Conservation (phyloP, 2,329 filamentous ascomycete species). For the Claviceps paspali region DNA sequence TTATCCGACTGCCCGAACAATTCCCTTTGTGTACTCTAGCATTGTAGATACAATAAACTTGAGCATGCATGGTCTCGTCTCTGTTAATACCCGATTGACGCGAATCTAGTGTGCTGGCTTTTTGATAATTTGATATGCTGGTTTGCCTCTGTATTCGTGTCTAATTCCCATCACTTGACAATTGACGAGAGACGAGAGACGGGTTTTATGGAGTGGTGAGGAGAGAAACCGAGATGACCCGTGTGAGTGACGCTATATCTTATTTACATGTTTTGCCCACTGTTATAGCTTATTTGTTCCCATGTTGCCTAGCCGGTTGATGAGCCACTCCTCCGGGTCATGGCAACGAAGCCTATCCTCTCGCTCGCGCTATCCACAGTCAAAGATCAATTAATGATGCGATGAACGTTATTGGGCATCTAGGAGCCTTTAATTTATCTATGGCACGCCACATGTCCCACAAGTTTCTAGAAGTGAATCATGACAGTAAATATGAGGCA, state of each 20-base stretch:
- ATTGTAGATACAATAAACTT: conserved; percentile 47
- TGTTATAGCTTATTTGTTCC: too few species aligned
- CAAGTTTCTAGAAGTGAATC: neutral
- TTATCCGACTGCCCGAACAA: conserved; percentile 20
- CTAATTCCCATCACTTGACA: too few species aligned
- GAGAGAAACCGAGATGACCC: neutral
- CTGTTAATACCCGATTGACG: conserved; percentile 16
- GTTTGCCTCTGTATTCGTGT: neutral
- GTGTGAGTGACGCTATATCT: neutral
- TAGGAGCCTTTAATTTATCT: neutral
- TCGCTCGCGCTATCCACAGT: neutral
- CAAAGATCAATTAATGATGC: too few species aligned
- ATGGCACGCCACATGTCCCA: conserved; percentile 4
- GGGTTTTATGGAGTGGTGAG: too few species aligned
- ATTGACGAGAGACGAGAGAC: too few species aligned
- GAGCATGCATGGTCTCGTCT: conserved; percentile 16
- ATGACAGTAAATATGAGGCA: neutral
- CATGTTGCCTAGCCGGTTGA: neutral
- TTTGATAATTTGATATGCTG: neutral
- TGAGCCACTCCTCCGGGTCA: neutral
- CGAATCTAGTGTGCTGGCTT: neutral
- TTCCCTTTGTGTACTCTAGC: conserved; percentile 52
- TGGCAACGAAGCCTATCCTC: neutral
- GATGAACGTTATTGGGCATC: neutral
- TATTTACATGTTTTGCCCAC: too few species aligned